Base-by-base conservation (phyloP, 495 filamentous ascomycete species). In the Hypoxylon fragiforme region DNA sequence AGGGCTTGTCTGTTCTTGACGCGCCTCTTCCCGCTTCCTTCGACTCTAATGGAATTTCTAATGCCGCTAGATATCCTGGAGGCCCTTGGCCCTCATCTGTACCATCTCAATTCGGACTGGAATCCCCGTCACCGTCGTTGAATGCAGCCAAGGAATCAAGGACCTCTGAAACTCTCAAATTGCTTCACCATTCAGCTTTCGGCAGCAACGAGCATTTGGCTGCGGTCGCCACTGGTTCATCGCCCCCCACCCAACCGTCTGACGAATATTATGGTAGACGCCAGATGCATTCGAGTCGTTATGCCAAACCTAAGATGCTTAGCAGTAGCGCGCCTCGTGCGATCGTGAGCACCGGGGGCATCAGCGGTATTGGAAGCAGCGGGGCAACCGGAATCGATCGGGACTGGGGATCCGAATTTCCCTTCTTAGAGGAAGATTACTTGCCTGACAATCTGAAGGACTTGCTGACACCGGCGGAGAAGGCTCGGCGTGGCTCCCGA, bases 11-110 rank as follows among this genome's bases (percentile, higher is more conserved):
- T 36, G 89, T 91, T n/a, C 81, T 97, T 14, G 94, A 98, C 76
- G 95, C 91, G 5, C 90, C 90, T 1, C 83, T 98, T 18, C 94
- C 94, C 7, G 91, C 90, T 8, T 97, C 94, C 1, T 97, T 98
- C 65, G 95, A 97, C 68, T 95, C 90, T 64, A 91, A 97, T 60
- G 94, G 94, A 35, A 89, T 96, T 14, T 96, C 92, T 4, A 87
- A 90, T 64, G 88, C 88, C 45, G 92, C 94, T 18, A 82, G 91
- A 42, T 89, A 91, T 65, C 68, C 68, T 22, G 68, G 54, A 34
- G 95, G 90, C 1, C 90, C 94, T 0, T 90, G 95, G 60, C 92
- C 92, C 9, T 87, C 92, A 6, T 97, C 94, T 1, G 86, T 98
- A 26, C 94, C 94, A 1, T 88, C 91, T 11, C 90, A 91, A 57